Percentiles rank a stretch among this genome's conserved stretches.
phyloP scores from a whole-genome alignment of 345 rosid genomes.

The Ceriops zippeliana region DNA sequence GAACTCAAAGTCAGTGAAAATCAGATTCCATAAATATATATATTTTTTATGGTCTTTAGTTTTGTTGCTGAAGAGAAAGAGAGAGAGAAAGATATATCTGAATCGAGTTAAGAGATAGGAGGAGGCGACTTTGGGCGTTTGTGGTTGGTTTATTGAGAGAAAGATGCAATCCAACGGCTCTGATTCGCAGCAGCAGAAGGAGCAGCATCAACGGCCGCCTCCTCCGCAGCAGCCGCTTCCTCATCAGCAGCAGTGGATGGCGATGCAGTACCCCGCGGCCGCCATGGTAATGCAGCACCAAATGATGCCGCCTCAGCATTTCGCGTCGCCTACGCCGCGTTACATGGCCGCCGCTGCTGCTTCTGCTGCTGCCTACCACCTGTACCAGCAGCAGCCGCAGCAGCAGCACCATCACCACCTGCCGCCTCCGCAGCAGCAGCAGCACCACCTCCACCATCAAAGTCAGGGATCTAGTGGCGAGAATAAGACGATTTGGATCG shows the following conservation, averaged over 20 bases:
- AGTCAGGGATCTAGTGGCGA: constrained; percentile 57
- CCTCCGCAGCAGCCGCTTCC: constrained; percentile 12
- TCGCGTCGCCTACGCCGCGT: constrained; percentile 49
- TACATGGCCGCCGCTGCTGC: constrained; percentile 44
- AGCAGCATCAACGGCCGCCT: constrained; percentile 32
- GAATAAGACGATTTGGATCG: constrained; percentile 86
- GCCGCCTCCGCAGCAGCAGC: constrained; percentile 34
- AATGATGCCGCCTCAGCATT: constrained; percentile 62
- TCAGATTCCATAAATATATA: neutral
- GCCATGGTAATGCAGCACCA: constrained; percentile 90
- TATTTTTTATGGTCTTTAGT: neutral
- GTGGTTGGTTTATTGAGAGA: neutral
- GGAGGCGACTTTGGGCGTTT: neutral
- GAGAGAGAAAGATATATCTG: neutral
- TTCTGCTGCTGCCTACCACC: constrained; percentile 34
- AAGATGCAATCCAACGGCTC: constrained; percentile 57
- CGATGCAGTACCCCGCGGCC: constrained; percentile 74
- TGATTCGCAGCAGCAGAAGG: constrained; percentile 37
- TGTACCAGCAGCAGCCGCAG: constrained; percentile 19
- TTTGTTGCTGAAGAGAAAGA: neutral
- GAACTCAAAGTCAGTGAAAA: neutral
- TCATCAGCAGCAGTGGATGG: constrained; percentile 46
- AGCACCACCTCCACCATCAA: constrained; percentile 23
- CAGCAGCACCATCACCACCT: constrained; percentile 26
- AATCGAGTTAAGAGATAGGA: too few species aligned